A percentile compares a stretch with the other conserved stretches of the same genome.
These are phyloP conservation scores for Yarrowia hollandica DNA, from an alignment of 805 yeast species.

Conservation along the genomic window DNA sequence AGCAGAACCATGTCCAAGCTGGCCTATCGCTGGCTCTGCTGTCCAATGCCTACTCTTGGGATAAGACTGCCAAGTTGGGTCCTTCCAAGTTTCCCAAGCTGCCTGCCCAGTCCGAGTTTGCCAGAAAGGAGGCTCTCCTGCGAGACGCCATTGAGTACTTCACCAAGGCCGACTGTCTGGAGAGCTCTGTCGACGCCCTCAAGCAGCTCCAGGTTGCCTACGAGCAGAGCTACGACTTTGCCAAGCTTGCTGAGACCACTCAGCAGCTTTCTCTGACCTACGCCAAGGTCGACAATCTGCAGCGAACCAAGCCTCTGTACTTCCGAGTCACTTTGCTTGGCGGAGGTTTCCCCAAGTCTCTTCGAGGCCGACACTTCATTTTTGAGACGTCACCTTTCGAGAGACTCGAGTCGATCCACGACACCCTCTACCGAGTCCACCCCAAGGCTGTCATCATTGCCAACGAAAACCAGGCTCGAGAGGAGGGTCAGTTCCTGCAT, in stretches of 20 bases:
- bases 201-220: conserved; percentile 77
- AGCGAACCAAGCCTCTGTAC: conserved; percentile 72
- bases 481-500: conserved; percentile 71
- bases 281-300: conserved; percentile 62
- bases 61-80: conserved; percentile 50
- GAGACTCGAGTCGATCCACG: conserved; percentile 79
- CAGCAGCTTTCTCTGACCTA: conserved; percentile 68
- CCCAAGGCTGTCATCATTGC: conserved; percentile 78
- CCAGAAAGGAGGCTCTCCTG: conserved; percentile 70
- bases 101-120: conserved; percentile 79
- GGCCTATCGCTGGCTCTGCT: conserved; percentile 76
- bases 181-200: conserved; percentile 75
- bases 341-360: conserved; percentile 75
- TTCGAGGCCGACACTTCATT: conserved; percentile 73
- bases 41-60: conserved; percentile 76
- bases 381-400: conserved; percentile 88
- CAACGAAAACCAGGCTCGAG: conserved; percentile 57
- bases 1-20: conserved; percentile 72
- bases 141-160: conserved; percentile 71
- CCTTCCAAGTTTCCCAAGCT: conserved; percentile 63
- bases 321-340: conserved; percentile 82
- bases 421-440: conserved; percentile 67
- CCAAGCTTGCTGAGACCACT: conserved; percentile 71
- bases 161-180: conserved; percentile 68
- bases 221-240: conserved; percentile 71